These are phyloP conservation scores for Hypoxylon sp. DNA, from an alignment of 2,329 filamentous ascomycete genomes.

Conservation along the genomic window DNA sequence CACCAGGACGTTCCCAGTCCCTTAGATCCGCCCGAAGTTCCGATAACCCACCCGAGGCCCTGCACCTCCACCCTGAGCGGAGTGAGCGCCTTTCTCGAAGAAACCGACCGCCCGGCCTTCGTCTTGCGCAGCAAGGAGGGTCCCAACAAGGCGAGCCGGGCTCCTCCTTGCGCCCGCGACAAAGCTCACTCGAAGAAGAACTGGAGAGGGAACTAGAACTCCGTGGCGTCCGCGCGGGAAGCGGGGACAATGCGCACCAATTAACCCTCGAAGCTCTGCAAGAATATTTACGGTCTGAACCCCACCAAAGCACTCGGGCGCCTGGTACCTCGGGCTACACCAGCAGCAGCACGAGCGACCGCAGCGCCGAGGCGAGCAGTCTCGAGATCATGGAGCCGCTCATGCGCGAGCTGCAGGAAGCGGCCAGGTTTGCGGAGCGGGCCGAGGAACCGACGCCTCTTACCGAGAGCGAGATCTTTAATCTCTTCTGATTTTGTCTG, in stretches of 20 bases:
- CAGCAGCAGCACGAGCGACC: conserved; percentile 22
- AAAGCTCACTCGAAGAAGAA: background rate
- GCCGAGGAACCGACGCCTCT: conserved; percentile 11
- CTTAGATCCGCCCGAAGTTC: conserved; percentile 20
- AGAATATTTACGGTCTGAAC: conserved; percentile 17
- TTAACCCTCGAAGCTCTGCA: conserved; percentile 26
- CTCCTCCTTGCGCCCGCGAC: background rate
- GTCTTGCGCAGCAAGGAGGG: background rate
- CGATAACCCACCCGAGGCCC: conserved; percentile 13
- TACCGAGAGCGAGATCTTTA: conserved; percentile 36
- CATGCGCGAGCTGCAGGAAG: conserved; percentile 61
- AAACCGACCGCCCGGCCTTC: conserved; percentile 11
- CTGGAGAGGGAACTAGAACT: background rate
- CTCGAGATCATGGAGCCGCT: conserved; percentile 61
- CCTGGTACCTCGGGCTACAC: conserved; percentile 14
- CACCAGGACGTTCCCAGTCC: conserved; percentile 19
- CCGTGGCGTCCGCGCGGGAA: background rate
- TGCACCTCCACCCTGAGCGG: background rate
- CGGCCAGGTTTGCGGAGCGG: conserved; percentile 23
- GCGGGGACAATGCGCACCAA: conserved; percentile 11
- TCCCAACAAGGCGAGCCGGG: conserved; percentile 8
- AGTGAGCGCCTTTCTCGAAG: background rate
- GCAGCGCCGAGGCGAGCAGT: conserved; percentile 47
- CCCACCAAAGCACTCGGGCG: background rate
- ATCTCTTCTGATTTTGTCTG: conserved; percentile 35